Conservation (phyloP, 495 filamentous ascomycete species). For the Tuber umbilicatum region DNA sequence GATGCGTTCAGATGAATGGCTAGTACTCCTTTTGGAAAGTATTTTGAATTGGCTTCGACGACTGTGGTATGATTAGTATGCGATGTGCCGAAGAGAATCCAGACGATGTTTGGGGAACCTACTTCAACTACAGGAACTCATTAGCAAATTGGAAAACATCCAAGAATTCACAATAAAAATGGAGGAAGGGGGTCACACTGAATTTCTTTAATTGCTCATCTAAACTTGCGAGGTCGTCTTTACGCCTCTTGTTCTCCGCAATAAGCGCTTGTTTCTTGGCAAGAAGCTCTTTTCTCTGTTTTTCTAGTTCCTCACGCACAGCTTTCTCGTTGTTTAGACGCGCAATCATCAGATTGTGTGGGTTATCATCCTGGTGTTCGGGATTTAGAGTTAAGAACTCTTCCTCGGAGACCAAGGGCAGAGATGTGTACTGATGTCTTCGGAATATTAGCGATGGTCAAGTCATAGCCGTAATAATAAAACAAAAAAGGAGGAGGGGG, state of each 20-base stretch:
- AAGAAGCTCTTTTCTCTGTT: constrained; percentile 73
- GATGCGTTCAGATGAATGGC: background rate
- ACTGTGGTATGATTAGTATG: constrained; percentile 28
- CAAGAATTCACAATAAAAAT: constrained; percentile 5
- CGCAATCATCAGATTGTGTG: constrained; percentile 79
- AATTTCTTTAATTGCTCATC: constrained; percentile 43
- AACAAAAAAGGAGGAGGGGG: background rate
- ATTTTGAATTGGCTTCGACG: constrained; percentile 40
- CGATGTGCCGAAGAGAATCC: background rate
- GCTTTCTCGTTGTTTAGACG: constrained; percentile 85
- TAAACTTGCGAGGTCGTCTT: constrained; percentile 63
- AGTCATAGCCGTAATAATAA: background rate
- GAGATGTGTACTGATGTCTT: constrained; percentile 79
- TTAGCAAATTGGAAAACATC: constrained; percentile 6
- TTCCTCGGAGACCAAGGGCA: constrained; percentile 75
- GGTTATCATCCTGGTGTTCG: constrained; percentile 60
- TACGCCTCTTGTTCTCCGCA: constrained; percentile 88
- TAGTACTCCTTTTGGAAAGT: constrained; percentile 42
- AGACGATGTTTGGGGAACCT: constrained; percentile 11
- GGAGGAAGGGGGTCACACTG: constrained; percentile 20
- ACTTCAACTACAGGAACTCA: constrained; percentile 29
- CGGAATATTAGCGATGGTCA: background rate
- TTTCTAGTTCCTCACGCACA: constrained; percentile 79
- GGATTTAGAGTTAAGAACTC: constrained; percentile 76
- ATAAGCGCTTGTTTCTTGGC: constrained; percentile 88